Evolutionary conservation across 495 filamentous ascomycete genomes (phyloP), one percentile per base, ranked within the genome.

Genomic region (Penicillium samsonianum): DNA sequence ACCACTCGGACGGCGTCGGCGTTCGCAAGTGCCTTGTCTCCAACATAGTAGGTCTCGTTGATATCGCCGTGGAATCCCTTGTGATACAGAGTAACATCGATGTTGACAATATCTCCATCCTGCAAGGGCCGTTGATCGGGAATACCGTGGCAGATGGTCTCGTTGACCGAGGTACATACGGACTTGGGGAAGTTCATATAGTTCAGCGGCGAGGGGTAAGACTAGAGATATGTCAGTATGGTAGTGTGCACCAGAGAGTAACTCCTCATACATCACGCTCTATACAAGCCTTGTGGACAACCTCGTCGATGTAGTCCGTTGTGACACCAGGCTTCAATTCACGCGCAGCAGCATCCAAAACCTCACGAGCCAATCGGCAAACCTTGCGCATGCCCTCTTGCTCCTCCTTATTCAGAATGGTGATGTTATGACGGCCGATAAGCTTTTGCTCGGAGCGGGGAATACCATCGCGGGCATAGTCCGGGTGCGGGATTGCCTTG

Each of bases 111-210:
- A 59, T 96, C 91, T 47, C 91, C 91, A 58, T 96, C 90, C 46
- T 89, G 72, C 8, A 96, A 76, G 9, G 87, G 79, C 22, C 91
- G 81, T 61, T 90, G 81, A 57, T 96, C 91, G 17, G 91, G 91
- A 53, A 96, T 95, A 51, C 91, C 91, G 78, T 96, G 91, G 74
- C 91, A 95, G 67, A 99, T 98, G 55, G 96, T 87, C 74, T 99
- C 94, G 78, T 99, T 99, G 57, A 89, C 68, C 2, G 92, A 96
- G 1, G 92, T 98, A 73, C 94, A 99, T 44, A 97, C 87, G 2
- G 94, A 99, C 79, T 99, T 99, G 54, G 94, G 94, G 78, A 97
- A 99, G 70, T 91, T 80, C 79, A 87, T 85, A 72, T 99, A 99
- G 78, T 99, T 99, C 9, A 99, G 75, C 2, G 93, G 91, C 0